A percentile compares a stretch with the other conserved stretches of the same genome.
These are phyloP conservation scores for Tubosaeta sp. DNA, from an alignment of 768 basidiomycete genomes.

Conservation along the genomic window DNA sequence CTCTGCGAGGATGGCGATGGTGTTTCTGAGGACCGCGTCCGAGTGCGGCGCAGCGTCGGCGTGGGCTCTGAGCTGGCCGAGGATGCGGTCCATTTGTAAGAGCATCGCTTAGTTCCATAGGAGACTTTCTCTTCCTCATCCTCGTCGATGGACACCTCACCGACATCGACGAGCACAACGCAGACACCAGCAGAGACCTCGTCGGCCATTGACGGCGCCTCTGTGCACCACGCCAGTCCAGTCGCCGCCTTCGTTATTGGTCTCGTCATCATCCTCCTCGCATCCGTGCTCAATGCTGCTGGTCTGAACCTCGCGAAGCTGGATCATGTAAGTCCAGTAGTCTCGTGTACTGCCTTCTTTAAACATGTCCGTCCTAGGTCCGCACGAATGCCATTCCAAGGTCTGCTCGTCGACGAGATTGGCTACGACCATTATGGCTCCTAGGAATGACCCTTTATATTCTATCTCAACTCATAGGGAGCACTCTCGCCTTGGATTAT, in stretches of 20 bases:
- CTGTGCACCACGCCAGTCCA: conserved; percentile 46
- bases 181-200: conserved; percentile 12
- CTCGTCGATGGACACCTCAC: conserved; percentile 17
- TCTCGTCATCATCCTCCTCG: conserved; percentile 75
- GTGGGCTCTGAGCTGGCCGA: conserved; percentile 20
- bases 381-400: conserved; percentile 75
- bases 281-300: conserved; percentile 83
- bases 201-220: conserved; percentile 16
- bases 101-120: conserved; percentile 8
- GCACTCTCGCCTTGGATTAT: conserved; percentile 81
- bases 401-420: conserved; percentile 67
- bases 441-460: conserved; percentile 94
- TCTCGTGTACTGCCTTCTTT: background rate
- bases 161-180: conserved; percentile 16
- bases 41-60: conserved; percentile 6
- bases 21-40: conserved; percentile 19
- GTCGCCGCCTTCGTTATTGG: conserved; percentile 79
- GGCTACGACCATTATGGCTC: conserved; percentile 83
- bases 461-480: conserved; percentile 82
- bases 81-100: conserved; percentile 22
- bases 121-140: conserved; percentile 11
- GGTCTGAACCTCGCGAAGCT: conserved; percentile 95
- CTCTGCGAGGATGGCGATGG: conserved; percentile 14
- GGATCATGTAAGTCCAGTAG: conserved; percentile 64
- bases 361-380: conserved; percentile 40